A percentile compares a stretch with the other conserved stretches of the same genome.
Conservation (phyloP, 1,284 basidiomycete genomes). For the Chalciporus sp. region DNA sequence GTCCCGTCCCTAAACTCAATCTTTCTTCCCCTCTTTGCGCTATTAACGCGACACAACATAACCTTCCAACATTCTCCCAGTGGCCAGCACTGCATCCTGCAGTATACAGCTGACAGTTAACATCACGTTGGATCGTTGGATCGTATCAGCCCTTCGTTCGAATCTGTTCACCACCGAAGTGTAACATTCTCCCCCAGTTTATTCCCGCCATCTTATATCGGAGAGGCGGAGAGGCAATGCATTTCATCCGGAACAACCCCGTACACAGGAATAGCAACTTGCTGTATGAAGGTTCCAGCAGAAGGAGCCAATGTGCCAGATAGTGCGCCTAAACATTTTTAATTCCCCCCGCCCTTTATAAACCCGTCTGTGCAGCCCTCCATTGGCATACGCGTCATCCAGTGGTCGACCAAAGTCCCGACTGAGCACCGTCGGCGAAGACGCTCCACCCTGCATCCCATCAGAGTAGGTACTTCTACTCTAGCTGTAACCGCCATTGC, state of each 20-base stretch:
- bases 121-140: neutral
- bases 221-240: slow-evolving; percentile 6
- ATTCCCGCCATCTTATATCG: neutral
- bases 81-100: neutral
- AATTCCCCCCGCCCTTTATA: slow-evolving; percentile 10
- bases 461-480: slow-evolving; percentile 12
- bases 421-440: slow-evolving; percentile 1
- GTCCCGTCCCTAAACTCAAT: neutral
- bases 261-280: slow-evolving; percentile 20
- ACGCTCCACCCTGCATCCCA: neutral
- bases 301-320: slow-evolving; percentile 2
- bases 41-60: neutral
- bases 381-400: neutral
- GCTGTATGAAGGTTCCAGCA: slow-evolving; percentile 20
- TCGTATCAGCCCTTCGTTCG: neutral
- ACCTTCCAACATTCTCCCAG: neutral
- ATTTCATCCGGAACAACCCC: slow-evolving; percentile 14
- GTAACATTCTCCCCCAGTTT: neutral
- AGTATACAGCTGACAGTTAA: neutral
- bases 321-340: slow-evolving; percentile 17
- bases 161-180: neutral
- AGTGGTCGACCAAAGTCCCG: neutral
- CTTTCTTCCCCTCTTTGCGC: slow-evolving; percentile 1
- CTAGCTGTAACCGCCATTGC: neutral
- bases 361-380: slow-evolving; percentile 16